These are phyloP conservation scores for Hypholoma fasciculare DNA, from an alignment of 768 basidiomycete species.

Conservation along the genomic window DNA sequence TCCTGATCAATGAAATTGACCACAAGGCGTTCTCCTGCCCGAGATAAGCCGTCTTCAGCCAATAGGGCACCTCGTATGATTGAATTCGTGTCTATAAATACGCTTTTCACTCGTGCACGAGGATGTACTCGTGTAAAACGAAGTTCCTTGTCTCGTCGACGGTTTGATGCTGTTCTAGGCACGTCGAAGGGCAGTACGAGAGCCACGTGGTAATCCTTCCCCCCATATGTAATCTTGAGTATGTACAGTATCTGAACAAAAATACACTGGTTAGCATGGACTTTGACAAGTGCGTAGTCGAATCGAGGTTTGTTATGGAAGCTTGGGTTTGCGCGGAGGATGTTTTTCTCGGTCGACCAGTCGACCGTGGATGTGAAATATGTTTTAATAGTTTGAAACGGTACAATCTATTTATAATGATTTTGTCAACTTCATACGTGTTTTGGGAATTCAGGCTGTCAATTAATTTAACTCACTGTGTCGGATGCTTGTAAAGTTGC, in stretches of 20 bases:
- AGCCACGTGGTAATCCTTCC: neutral
- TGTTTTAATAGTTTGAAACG: conserved; percentile 24
- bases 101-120: neutral
- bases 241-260: conserved; percentile 14
- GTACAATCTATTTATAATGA: conserved; percentile 16
- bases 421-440: no score
- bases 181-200: conserved; percentile 13
- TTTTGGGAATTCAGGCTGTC: neutral
- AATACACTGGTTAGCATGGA: conserved; percentile 3
- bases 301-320: conserved; percentile 26
- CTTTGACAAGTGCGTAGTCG: conserved; percentile 20
- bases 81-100: neutral
- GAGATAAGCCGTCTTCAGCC: no score
- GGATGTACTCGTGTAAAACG: neutral
- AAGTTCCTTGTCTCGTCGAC: conserved; percentile 4
- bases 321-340: conserved; percentile 27
- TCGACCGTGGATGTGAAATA: conserved; percentile 26
- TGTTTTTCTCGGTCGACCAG: conserved; percentile 26
- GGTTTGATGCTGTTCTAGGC: neutral
- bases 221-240: conserved; percentile 1
- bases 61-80: no score
- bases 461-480: neutral
- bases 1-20: no score
- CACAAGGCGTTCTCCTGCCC: no score
- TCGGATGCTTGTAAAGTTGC: neutral